These are phyloP conservation scores for Quercus gilva DNA, from an alignment of 306 rosid genomes.

Conservation along the genomic window DNA sequence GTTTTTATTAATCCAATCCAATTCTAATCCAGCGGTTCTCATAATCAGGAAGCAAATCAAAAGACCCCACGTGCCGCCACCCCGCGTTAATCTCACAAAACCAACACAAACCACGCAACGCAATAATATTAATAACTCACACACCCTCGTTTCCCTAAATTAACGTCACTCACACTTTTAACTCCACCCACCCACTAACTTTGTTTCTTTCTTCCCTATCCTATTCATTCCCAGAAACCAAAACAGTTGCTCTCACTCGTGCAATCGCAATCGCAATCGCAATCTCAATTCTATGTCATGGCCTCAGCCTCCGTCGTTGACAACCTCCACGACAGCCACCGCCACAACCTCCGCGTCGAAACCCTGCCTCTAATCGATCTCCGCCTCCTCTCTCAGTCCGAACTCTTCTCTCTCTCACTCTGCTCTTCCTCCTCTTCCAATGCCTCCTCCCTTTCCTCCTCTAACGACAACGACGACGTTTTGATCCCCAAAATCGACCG, in stretches of 20 bases:
- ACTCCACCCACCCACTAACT: neutral
- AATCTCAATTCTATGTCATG: slow-evolving; percentile 43
- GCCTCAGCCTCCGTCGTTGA: slow-evolving; percentile 37
- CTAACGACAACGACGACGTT: slow-evolving; percentile 39
- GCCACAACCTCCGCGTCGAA: slow-evolving; percentile 19
- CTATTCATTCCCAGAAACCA: too few relatives aligned
- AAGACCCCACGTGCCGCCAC: neutral
- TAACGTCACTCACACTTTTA: neutral
- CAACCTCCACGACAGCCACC: slow-evolving; percentile 4
- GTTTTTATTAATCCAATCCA: neutral
- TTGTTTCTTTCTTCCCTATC: neutral
- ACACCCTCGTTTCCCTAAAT: neutral
- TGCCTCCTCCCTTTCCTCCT: slow-evolving; percentile 12
- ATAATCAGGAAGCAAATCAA: neutral
- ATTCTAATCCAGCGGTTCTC: neutral
- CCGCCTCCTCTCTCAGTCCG: slow-evolving; percentile 68
- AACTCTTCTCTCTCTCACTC: slow-evolving; percentile 60
- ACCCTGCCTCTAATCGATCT: slow-evolving; percentile 63
- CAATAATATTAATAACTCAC: too few relatives aligned
- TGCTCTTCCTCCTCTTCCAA: slow-evolving; percentile 32
- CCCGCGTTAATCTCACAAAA: neutral
- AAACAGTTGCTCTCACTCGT: too few relatives aligned
- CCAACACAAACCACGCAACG: neutral
- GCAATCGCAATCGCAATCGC: neutral
- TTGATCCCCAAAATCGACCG: slow-evolving; percentile 83